Conservation (phyloP, 495 filamentous ascomycete species). For the Podospora anserina region DNA sequence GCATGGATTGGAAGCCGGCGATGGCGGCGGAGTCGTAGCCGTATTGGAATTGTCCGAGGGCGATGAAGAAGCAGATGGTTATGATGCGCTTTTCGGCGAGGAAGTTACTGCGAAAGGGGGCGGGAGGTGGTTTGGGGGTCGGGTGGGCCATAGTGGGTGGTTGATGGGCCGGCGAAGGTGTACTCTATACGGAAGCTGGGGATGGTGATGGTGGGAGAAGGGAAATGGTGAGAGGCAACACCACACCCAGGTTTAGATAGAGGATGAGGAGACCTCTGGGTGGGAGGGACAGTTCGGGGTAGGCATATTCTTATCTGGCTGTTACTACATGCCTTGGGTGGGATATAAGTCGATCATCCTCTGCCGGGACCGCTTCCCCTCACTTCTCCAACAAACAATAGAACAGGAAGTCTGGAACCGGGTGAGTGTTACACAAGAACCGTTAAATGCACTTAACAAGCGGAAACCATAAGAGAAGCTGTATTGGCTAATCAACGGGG, state of each 20-base stretch:
- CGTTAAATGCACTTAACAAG: neutral
- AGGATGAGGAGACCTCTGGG: neutral
- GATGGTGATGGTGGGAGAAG: neutral
- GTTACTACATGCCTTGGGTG: neutral
- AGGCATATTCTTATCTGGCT: neutral
- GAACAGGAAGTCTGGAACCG: neutral
- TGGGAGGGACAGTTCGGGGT: neutral
- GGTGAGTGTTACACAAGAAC: neutral
- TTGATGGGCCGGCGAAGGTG: too few species aligned
- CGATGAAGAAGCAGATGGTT: conserved; percentile 32
- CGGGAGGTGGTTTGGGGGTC: neutral
- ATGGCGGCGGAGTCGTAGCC: conserved; percentile 44
- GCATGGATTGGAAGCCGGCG: conserved; percentile 43
- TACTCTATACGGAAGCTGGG: too few species aligned
- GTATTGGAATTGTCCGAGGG: conserved; percentile 39
- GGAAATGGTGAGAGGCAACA: neutral
- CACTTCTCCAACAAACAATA: conserved; percentile 6
- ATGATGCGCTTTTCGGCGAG: conserved; percentile 31
- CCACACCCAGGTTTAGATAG: neutral
- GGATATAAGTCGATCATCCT: neutral
- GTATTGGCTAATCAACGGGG: neutral
- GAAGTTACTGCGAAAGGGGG: conserved; percentile 14
- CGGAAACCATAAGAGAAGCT: neutral
- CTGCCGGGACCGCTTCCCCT: conserved; percentile 12
- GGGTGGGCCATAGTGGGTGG: neutral